These are phyloP conservation scores for Amphirosellinia nigrospora DNA, from an alignment of 495 filamentous ascomycete genomes.

Conservation along the genomic window DNA sequence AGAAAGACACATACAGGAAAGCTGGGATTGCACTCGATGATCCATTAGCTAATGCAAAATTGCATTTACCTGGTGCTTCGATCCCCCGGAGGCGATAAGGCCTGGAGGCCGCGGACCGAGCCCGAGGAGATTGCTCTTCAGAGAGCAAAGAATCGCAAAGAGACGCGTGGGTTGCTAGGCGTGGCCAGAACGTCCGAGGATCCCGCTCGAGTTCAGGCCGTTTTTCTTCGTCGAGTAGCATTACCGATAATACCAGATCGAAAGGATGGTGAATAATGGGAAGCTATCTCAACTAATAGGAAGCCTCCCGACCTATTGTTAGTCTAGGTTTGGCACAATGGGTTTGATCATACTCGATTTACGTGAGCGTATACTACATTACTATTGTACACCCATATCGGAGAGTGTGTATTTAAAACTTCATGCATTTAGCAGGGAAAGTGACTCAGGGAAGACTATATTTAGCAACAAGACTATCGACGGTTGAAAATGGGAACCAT, in stretches of 20 bases:
- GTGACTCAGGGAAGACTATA: background rate
- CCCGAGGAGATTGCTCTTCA: conserved; percentile 44
- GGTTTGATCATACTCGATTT: background rate
- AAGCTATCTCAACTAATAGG: background rate
- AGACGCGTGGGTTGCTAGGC: conserved; percentile 19
- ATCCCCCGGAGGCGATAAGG: conserved; percentile 45
- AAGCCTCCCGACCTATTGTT: background rate
- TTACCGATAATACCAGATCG: conserved; percentile 11
- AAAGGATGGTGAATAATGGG: background rate
- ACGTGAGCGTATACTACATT: background rate
- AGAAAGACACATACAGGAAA: conserved; percentile 43
- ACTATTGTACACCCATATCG: background rate
- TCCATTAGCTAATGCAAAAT: conserved; percentile 37
- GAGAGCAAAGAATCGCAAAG: conserved; percentile 33
- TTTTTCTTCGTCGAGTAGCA: conserved; percentile 33
- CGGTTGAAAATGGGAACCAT: background rate
- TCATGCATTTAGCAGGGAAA: background rate
- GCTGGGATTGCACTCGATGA: conserved; percentile 42
- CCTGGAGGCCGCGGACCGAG: conserved; percentile 35
- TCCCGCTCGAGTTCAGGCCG: conserved; percentile 30
- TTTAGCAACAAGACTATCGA: background rate
- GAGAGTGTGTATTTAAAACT: background rate
- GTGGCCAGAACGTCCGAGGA: conserved; percentile 14
- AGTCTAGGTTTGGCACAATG: background rate
- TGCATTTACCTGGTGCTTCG: conserved; percentile 45